A percentile compares a stretch with the other conserved stretches of the same genome.
Evolutionary conservation across 495 filamentous ascomycete genomes (phyloP).

Genomic region (Penicillium argentinense): DNA sequence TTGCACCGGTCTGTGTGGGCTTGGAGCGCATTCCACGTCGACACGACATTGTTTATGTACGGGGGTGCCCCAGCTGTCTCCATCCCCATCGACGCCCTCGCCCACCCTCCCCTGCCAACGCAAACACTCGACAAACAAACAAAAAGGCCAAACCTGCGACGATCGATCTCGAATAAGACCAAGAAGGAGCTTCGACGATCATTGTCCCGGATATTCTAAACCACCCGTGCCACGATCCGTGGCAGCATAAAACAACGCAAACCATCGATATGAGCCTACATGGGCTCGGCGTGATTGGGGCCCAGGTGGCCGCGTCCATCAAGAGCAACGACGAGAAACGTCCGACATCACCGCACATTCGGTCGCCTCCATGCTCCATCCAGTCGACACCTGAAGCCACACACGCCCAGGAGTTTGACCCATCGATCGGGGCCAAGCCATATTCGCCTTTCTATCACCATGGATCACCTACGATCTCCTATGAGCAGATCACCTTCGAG

Average conservation of each 20-base stretch:
- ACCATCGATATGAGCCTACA: constrained; percentile 25
- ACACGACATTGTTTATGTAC: constrained; percentile 31
- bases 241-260: not conserved
- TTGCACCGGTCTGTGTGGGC: constrained; percentile 19
- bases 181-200: constrained; percentile 6
- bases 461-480: constrained; percentile 47
- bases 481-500: constrained; percentile 42
- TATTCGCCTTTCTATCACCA: constrained; percentile 63
- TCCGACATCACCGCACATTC: constrained; percentile 11
- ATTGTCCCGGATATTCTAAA: constrained; percentile 14
- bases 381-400: constrained; percentile 21
- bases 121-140: constrained; percentile 7
- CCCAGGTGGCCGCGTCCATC: constrained; percentile 30
- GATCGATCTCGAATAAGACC: constrained; percentile 10
- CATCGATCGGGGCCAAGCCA: constrained; percentile 45
- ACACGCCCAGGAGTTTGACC: constrained; percentile 38
- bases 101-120: constrained; percentile 8
- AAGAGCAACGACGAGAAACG: constrained; percentile 26
- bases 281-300: constrained; percentile 33
- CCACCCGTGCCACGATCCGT: not conserved
- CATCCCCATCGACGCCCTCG: constrained; percentile 20
- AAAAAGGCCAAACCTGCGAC: constrained; percentile 9
- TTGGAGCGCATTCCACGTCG: constrained; percentile 31
- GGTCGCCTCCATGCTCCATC: constrained; percentile 13
- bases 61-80: constrained; percentile 19